Evolutionary conservation across 371 early-diverging fungal genomes (phyloP), one percentile per base, ranked within the genome.

Genomic region (Rhizopus delemar): DNA sequence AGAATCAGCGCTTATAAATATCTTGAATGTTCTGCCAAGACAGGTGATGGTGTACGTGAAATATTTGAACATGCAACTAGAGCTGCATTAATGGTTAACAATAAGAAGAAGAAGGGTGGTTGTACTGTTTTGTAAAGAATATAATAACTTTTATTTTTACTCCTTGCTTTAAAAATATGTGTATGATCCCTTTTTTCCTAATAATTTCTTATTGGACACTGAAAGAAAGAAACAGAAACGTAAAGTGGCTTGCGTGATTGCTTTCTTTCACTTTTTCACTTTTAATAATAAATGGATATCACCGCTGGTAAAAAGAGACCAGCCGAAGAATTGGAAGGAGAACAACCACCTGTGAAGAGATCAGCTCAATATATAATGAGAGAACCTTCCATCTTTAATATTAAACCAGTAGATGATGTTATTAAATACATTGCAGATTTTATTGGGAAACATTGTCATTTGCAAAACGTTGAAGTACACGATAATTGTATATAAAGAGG

Each of bases 1-100:
- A 72, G 75, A 45, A 90, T 93, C 64, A 80, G 84, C 51, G 93
- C 93, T 35, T 80, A 81, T 74, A 85, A 82, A 70, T 91, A 90
- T 74, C 64, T 93, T 43, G 93, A 91, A 66, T 91, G 91, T 66
- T 81, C 82, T 62, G 90, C 93, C 45, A 80, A 81, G 60, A 78
- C 78, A 29, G 84, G 87, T 29, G 86, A 90, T 64, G 86, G 88
- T 57, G 90, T 93, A 16, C 76, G 77, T 57, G 90, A 90, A 59
- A 90, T 91, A 28, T 89, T 91, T 75, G 86, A 86, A 59, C 76
- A 82, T 62, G 90, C 90, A 8, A 86, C 80, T 7, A 71, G 70
- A 12, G 90, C 82, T 28, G 83, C 77, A 41, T 80, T 72, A 43
- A 86, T 51, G 53, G 78, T 85, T 33, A 80, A 56, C 22, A 70